Evolutionary conservation across 192 early-diverging fungal species (phyloP).

Genomic region (Gigaspora rosea): DNA sequence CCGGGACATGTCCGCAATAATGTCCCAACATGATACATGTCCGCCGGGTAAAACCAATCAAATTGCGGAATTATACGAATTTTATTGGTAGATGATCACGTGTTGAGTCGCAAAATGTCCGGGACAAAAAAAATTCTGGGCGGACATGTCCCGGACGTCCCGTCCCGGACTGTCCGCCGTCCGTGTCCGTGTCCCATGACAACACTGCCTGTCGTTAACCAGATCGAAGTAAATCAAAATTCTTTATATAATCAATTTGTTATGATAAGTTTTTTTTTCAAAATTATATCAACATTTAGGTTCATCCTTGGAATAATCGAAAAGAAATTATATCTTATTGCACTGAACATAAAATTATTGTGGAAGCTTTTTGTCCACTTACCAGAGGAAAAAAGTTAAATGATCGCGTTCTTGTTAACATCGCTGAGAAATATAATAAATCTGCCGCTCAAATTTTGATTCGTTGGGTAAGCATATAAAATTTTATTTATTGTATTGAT

Average conservation of each 20-base stretch:
- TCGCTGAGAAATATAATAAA: conserved; percentile 57
- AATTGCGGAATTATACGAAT: too few species aligned
- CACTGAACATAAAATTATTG: conserved; percentile 44
- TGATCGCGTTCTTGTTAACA: conserved; percentile 49
- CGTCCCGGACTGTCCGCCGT: too few species aligned
- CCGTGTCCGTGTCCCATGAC: too few species aligned
- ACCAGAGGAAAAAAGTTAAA: conserved; percentile 51
- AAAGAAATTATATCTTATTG: conserved; percentile 52
- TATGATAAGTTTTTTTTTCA: not conserved
- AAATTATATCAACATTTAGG: not conserved
- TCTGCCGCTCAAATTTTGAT: conserved; percentile 59
- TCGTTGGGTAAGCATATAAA: conserved; percentile 45
- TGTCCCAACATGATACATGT: too few species aligned
- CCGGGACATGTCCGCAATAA: too few species aligned
- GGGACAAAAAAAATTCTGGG: too few species aligned
- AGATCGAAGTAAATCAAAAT: conserved; percentile 49
- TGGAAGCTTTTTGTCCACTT: conserved; percentile 61
- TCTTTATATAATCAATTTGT: not conserved
- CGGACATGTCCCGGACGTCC: too few species aligned
- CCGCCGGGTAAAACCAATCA: too few species aligned
- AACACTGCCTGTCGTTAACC: too few species aligned
- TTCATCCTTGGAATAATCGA: conserved; percentile 52
- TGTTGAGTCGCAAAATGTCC: too few species aligned
- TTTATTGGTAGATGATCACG: too few species aligned
- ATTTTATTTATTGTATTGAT: not conserved